Evolutionary conservation across 805 yeast species (phyloP).

Genomic region (Metschnikowia dekortorum): DNA sequence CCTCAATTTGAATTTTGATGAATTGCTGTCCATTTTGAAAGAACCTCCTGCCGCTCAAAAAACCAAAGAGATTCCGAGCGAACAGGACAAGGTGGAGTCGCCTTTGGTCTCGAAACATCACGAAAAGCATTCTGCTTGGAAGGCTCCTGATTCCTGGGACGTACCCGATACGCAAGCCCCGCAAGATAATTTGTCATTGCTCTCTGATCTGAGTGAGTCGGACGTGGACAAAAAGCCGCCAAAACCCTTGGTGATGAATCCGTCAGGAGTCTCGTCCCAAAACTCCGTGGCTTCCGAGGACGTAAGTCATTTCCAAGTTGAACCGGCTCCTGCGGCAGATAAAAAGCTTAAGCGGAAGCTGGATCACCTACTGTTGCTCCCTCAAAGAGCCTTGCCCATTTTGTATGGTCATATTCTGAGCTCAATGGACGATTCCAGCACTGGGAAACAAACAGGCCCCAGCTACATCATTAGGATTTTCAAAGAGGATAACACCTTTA

Average conservation of each 20-base stretch:
- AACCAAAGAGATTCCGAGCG: conserved; percentile 1
- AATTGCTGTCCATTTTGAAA: conserved; percentile 50
- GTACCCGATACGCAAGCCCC: conserved; percentile 26
- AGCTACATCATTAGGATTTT: conserved; percentile 65
- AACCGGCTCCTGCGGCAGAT: neutral
- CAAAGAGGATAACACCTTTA: conserved; percentile 78
- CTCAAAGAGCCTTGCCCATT: conserved; percentile 23
- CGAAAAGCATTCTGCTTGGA: conserved; percentile 28
- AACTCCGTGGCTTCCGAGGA: neutral
- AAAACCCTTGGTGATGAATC: neutral
- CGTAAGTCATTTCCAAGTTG: neutral
- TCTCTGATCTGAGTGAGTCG: conserved; percentile 12
- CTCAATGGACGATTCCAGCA: neutral
- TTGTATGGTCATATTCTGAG: conserved; percentile 26
- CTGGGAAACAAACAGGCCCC: conserved; percentile 22
- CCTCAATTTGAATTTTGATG: conserved; percentile 45
- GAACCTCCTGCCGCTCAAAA: conserved; percentile 11
- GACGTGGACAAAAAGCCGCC: conserved; percentile 1
- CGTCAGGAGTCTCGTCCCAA: neutral
- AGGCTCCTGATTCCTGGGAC: conserved; percentile 49
- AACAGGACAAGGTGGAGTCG: conserved; percentile 1
- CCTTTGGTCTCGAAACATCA: conserved; percentile 7
- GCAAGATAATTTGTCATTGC: conserved; percentile 3
- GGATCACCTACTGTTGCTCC: conserved; percentile 10
- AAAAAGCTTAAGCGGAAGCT: conserved; percentile 7